phyloP scores from a whole-genome alignment of 805 yeast species.

The Candida parachauliodes region DNA sequence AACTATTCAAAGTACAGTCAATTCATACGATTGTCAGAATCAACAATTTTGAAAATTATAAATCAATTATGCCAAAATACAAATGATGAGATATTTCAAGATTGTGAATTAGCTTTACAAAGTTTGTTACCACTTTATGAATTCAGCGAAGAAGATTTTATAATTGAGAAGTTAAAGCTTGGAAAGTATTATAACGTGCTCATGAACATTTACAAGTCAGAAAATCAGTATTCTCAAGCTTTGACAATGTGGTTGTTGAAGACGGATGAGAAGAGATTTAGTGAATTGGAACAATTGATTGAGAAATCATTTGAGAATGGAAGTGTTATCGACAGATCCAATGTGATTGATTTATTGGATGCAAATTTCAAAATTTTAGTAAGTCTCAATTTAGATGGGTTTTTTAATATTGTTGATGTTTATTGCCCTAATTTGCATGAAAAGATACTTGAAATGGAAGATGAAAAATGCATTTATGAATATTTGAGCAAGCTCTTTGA shows the following conservation, averaged over 20 bases:
- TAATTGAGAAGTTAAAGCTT: conserved; percentile 49
- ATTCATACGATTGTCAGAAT: conserved; percentile 69
- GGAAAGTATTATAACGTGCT: conserved; percentile 60
- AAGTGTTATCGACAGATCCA: conserved; percentile 20
- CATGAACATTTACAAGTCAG: conserved; percentile 51
- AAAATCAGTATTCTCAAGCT: conserved; percentile 50
- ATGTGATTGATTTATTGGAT: conserved; percentile 20
- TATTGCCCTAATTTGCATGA: conserved; percentile 39
- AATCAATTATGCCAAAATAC: conserved; percentile 37
- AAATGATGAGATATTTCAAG: conserved; percentile 19
- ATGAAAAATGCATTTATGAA: conserved; percentile 18
- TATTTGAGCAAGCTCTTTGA: conserved; percentile 33
- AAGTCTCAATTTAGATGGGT: conserved; percentile 20
- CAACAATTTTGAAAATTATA: conserved; percentile 42
- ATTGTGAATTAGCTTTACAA: conserved; percentile 74
- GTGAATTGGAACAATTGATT: conserved; percentile 16
- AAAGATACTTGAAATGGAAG: conserved; percentile 28
- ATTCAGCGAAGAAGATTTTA: conserved; percentile 33
- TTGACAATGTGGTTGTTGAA: conserved; percentile 39
- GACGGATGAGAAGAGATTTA: conserved; percentile 2
- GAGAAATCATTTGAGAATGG: conserved; percentile 20
- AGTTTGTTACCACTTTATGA: conserved; percentile 60
- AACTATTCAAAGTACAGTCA: conserved; percentile 85
- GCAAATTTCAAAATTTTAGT: conserved; percentile 22
- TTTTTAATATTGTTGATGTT: conserved; percentile 34